Base-by-base conservation (phyloP, 2,329 filamentous ascomycete species). In the Celoporthe dispersa region DNA sequence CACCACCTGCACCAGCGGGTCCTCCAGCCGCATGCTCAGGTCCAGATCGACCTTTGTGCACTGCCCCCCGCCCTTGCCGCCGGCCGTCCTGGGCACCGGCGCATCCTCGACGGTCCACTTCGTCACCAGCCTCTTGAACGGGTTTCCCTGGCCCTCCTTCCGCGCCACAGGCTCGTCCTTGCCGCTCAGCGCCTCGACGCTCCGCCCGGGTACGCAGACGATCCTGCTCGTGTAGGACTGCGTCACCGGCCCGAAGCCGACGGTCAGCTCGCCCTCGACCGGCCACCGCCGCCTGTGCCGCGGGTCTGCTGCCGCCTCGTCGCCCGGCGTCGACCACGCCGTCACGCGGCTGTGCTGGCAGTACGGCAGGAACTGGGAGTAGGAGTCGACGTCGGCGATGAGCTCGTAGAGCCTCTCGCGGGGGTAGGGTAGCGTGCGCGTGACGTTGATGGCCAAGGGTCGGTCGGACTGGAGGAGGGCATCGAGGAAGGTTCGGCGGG, bases 311-410 rank as follows among this genome's bases (percentile, higher is more conserved):
- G 81, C 71, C n/a, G 44, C 44, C 8, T 2, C 19, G 44, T 48
- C 7, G 76, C 88, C 84, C 11, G 88, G 84, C 16, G 78, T 67
- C 8, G 92, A 91, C 87, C 91, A 94, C 70, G 86, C 84, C 1
- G 94, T 97, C 55, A 98, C 94, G 71, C 85, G 87, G 51, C 92
- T 94, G 61, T 84, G 85, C 59, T 88, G 87, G 82, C 95, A 97
- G 86, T 97, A 98, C 14, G 96, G 96, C n/a, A 99, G 88, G 85
- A 98, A 99, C 74, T 84, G 80, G 51, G 87, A 84, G 87, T 99
- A 99, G 73, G 89, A 89, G 80, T 93, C 88, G 73, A 99, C 90
- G 80, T 98, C 94, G 81, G 94, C 90, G 79, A 99, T 94, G 68
- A 98, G 87, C 74, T 86, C 85, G 87, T 96, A 99, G 75, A 99